Evolutionary conservation across 768 basidiomycete genomes (phyloP).

Genomic region (Phylloporus scabripes): DNA sequence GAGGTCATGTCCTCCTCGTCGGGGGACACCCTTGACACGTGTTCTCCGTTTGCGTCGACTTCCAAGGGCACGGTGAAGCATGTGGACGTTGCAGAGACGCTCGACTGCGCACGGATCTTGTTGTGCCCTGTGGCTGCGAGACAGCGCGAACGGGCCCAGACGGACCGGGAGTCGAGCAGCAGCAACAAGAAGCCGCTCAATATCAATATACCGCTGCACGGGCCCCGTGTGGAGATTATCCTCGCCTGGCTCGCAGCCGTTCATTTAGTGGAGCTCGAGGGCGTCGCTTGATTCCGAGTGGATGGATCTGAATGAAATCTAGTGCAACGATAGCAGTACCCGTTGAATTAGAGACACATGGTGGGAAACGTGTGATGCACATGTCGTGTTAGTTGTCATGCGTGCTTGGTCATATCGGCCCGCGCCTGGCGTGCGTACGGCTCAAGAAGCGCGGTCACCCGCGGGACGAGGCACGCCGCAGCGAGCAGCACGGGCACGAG

Average conservation of each 20-base stretch:
- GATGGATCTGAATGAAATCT: not conserved
- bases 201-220: slow-evolving; percentile 80
- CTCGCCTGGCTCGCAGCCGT: slow-evolving; percentile 84
- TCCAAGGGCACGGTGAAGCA: slow-evolving; percentile 7
- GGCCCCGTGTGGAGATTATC: slow-evolving; percentile 79
- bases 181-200: slow-evolving; percentile 55
- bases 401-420: slow-evolving; percentile 11
- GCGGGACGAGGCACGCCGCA: slow-evolving; percentile 16
- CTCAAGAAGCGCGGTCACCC: slow-evolving; percentile 18
- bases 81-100: slow-evolving; percentile 45
- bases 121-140: slow-evolving; percentile 64
- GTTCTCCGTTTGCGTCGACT: slow-evolving; percentile 17
- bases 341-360: too few species aligned
- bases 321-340: too few species aligned
- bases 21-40: slow-evolving; percentile 16
- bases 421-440: slow-evolving; percentile 21
- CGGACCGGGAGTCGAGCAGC: slow-evolving; percentile 39
- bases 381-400: slow-evolving; percentile 6
- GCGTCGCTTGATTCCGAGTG: slow-evolving; percentile 16
- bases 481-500: slow-evolving; percentile 27
- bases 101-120: slow-evolving; percentile 68
- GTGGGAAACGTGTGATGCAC: too few species aligned
- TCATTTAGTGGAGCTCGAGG: slow-evolving; percentile 68
- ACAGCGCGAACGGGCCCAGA: slow-evolving; percentile 55
- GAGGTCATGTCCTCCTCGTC: slow-evolving; percentile 25